phyloP scores from a whole-genome alignment of 2,329 filamentous ascomycete genomes.

The Canariomyces notabilis region DNA sequence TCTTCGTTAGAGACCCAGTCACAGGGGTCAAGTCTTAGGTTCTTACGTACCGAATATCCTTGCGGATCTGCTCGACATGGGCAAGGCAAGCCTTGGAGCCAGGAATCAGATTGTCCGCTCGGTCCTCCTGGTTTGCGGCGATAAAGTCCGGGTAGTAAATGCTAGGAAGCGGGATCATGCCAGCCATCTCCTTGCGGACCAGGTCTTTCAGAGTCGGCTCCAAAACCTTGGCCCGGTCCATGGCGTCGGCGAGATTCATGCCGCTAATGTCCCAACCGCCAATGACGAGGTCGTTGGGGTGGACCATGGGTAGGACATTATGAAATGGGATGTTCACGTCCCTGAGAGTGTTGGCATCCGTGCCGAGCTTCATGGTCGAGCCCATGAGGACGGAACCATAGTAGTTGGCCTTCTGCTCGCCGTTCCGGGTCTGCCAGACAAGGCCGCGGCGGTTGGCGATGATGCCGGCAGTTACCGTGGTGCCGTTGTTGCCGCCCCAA shows the following conservation, averaged over 20 bases:
- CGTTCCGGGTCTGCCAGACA: slow-evolving; percentile 91
- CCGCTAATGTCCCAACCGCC: slow-evolving; percentile 97
- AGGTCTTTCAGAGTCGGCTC: slow-evolving; percentile 89
- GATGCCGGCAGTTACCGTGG: slow-evolving; percentile 94
- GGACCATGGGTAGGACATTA: slow-evolving; percentile 89
- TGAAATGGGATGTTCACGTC: slow-evolving; percentile 97
- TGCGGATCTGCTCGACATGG: slow-evolving; percentile 88
- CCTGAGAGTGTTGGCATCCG: slow-evolving; percentile 73
- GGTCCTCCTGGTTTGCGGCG: slow-evolving; percentile 94
- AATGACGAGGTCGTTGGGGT: slow-evolving; percentile 91
- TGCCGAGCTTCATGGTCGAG: slow-evolving; percentile 94
- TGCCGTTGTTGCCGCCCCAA: slow-evolving; percentile 97
- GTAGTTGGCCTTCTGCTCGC: slow-evolving; percentile 82
- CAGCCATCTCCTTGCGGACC: slow-evolving; percentile 88
- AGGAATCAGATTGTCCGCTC: slow-evolving; percentile 83
- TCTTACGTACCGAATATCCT: slow-evolving; percentile 70
- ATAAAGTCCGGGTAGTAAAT: slow-evolving; percentile 99
- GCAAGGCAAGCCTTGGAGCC: slow-evolving; percentile 79
- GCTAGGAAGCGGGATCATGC: slow-evolving; percentile 82
- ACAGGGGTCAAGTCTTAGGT: neutral
- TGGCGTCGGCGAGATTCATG: slow-evolving; percentile 82
- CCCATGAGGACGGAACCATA: slow-evolving; percentile 97
- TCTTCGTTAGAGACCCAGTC: slow-evolving; percentile 13
- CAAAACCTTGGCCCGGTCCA: slow-evolving; percentile 93
- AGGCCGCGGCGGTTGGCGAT: slow-evolving; percentile 87